These are phyloP conservation scores for Phytophthora cryptogea DNA, from an alignment of 352 stramenopile species.

Conservation along the genomic window DNA sequence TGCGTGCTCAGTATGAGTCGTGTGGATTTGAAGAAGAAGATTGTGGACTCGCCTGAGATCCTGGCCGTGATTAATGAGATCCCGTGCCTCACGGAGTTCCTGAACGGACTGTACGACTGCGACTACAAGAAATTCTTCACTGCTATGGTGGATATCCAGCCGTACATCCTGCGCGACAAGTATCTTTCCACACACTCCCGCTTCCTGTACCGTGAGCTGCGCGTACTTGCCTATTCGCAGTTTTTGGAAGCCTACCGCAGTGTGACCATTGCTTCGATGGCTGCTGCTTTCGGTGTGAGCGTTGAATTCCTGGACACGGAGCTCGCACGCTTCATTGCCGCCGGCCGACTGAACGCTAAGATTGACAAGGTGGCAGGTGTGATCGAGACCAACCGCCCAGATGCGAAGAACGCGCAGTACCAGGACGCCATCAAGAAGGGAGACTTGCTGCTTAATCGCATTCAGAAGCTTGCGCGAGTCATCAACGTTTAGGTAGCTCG, in stretches of 20 bases:
- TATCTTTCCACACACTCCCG: conserved; percentile 93
- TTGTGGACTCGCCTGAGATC: conserved; percentile 98
- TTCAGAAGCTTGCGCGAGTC: conserved; percentile 98
- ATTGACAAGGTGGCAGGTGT: conserved; percentile 99
- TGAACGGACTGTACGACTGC: conserved; percentile 97
- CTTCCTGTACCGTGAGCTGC: conserved; percentile 97
- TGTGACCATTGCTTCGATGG: conserved; percentile 97
- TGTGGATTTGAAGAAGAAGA: conserved; percentile 97
- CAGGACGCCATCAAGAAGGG: conserved; percentile 98
- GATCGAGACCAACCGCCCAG: conserved; percentile 98
- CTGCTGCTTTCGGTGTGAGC: conserved; percentile 95
- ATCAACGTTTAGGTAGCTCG: conserved; percentile 89
- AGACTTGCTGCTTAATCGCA: conserved; percentile 98
- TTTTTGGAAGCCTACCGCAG: conserved; percentile 98
- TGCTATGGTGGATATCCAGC: conserved; percentile 88
- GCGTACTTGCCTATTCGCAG: conserved; percentile 97
- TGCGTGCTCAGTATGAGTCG: conserved; percentile 94
- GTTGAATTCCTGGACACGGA: conserved; percentile 96
- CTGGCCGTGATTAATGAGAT: conserved; percentile 89
- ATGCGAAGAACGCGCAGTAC: conserved; percentile 99
- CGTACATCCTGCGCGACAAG: conserved; percentile 90
- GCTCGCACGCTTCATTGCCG: conserved; percentile 97
- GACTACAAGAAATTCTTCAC: conserved; percentile 98
- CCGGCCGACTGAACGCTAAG: conserved; percentile 96
- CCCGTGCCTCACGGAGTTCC: conserved; percentile 77